Evolutionary conservation across 2,329 filamentous ascomycete species (phyloP), one percentile per base, ranked within the genome.

Genomic region (Penicillium hesseltinei): DNA sequence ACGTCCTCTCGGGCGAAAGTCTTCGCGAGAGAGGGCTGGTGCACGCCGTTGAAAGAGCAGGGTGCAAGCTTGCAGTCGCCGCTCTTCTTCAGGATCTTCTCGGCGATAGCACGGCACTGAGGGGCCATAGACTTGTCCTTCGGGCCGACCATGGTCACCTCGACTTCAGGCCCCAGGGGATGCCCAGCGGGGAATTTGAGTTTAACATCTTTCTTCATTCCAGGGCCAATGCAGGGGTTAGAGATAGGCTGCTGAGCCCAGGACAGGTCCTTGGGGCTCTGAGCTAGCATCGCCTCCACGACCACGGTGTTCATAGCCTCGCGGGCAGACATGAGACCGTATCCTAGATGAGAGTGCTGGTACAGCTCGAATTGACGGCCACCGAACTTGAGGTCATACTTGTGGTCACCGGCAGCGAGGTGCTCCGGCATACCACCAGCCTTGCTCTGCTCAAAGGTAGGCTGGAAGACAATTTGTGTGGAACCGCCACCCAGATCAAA

Each of bases 381-480:
- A 63, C 93, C 92, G 69, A 97, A 99, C 62, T 86, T 84, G 58
- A 99, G 87, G 51, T 88, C 84, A 78, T 97, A 99, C 79, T 96
- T 97, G 84, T 99, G 94, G 71, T 97, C 92, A 56, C 94, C 94
- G 43, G 92, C 88, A 19, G 88, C 84, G 69, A 99, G 83, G 73
- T 88, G 89, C 72, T 91, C 88, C 0, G 92, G 92, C 82, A 97
- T 89, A 58, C 92, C 92, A 61, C 90, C 90, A 49, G 83, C 80
- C 54, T 84, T 77, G 56, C 84, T 83, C 54, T 84, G 83, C 73
- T 90, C 88, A 78, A 96, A 99, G 51, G 89, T 96, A 23, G 95
- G 95, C 80, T 99, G 87, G 76, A 97, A 99, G 66, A 99, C 95
- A 71, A 99, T 97, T 79, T 99, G 94, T 15, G 95, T 99, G 23